These are phyloP conservation scores for Linum trigynum DNA, from an alignment of 345 rosid species.

Conservation along the genomic window DNA sequence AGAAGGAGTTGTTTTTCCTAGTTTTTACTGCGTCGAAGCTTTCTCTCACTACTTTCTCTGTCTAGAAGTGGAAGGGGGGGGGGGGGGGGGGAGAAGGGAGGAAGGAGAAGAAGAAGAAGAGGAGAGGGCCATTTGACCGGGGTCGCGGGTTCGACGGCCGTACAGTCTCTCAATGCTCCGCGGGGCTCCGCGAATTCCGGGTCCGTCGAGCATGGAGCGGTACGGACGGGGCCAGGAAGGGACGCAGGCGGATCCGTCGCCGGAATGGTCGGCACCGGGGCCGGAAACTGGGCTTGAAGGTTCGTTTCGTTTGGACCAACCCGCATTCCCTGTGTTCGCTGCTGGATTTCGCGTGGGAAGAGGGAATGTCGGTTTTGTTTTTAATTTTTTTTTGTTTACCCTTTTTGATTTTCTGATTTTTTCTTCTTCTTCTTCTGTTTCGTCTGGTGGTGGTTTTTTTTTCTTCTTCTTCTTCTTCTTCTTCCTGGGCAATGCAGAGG, in stretches of 20 bases:
- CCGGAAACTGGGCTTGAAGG: background rate
- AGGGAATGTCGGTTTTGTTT: background rate
- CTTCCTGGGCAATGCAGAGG: constrained; percentile 41
- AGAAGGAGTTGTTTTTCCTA: background rate
- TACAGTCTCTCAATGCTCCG: background rate
- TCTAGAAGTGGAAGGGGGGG: background rate
- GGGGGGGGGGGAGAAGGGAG: background rate
- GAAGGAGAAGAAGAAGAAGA: background rate
- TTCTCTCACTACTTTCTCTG: background rate
- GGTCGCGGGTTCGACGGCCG: background rate
- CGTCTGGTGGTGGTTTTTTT: constrained; percentile 10
- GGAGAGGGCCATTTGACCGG: background rate
- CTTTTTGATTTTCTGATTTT: constrained; percentile 5
- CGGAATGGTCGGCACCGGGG: background rate
- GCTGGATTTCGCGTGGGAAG: background rate
- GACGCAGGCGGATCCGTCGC: background rate
- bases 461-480: constrained; percentile 17
- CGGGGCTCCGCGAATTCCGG: background rate
- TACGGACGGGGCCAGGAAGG: background rate
- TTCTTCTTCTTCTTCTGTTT: too few species aligned
- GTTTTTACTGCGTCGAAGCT: background rate
- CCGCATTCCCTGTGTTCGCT: background rate
- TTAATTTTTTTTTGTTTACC: constrained; percentile 9
- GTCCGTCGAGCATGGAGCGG: background rate
- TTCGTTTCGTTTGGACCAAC: background rate